Evolutionary conservation across 371 early-diverging fungal species (phyloP).

Genomic region (Lichtheimia hyalospora): DNA sequence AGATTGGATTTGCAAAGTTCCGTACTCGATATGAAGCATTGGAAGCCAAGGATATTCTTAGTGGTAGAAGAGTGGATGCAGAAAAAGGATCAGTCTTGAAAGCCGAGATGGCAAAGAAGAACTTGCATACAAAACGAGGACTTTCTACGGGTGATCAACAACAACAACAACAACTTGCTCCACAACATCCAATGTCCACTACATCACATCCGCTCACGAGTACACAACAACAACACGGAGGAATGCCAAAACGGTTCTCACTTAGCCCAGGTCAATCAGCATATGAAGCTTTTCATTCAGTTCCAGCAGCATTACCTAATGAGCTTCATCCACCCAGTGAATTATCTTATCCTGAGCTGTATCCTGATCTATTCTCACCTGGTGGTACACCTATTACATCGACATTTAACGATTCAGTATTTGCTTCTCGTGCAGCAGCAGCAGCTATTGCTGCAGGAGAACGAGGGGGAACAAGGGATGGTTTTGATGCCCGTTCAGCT

Average conservation of each 20-base stretch:
- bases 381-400: constrained; percentile 9
- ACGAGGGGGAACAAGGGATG: not conserved
- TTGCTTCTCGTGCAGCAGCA: constrained; percentile 15
- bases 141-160: not conserved
- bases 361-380: constrained; percentile 47
- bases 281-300: constrained; percentile 61
- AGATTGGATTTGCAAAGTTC: constrained; percentile 94
- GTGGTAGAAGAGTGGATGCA: constrained; percentile 84
- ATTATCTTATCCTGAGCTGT: constrained; percentile 43
- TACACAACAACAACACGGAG: not conserved
- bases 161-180: not conserved
- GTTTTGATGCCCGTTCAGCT: constrained; percentile 3
- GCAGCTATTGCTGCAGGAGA: not conserved
- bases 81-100: constrained; percentile 49
- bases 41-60: constrained; percentile 81
- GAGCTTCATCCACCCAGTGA: constrained; percentile 50
- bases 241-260: constrained; percentile 30
- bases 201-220: not conserved
- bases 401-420: constrained; percentile 11
- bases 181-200: not conserved
- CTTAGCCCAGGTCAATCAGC: constrained; percentile 42
- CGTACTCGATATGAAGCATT: constrained; percentile 79
- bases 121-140: constrained; percentile 39
- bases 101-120: constrained; percentile 49
- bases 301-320: constrained; percentile 47